Evolutionary conservation across 768 basidiomycete genomes (phyloP).

Genomic region (Pulveroboletus frians): DNA sequence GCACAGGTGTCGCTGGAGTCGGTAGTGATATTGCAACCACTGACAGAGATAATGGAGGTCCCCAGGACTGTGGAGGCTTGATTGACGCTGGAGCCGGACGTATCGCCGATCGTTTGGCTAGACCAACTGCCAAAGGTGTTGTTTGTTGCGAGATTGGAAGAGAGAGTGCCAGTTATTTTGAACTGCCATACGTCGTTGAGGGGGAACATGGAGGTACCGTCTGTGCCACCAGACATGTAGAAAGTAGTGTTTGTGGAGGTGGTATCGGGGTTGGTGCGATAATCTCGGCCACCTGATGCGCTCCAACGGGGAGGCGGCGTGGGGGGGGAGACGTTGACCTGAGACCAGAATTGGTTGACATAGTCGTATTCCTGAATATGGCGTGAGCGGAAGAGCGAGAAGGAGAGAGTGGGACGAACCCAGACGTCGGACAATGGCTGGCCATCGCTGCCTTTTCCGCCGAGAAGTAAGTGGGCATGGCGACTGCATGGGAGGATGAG

Average conservation of each 20-base stretch:
- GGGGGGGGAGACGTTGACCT: constrained; percentile 46
- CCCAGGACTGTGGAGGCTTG: constrained; percentile 57
- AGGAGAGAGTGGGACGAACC: constrained; percentile 41
- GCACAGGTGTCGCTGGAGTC: constrained; percentile 47
- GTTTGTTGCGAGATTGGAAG: constrained; percentile 55
- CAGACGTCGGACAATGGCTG: constrained; percentile 63
- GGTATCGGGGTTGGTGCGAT: constrained; percentile 32
- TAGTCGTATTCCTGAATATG: constrained; percentile 69
- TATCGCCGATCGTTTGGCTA: constrained; percentile 35
- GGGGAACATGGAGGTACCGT: constrained; percentile 40
- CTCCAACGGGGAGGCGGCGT: constrained; percentile 64
- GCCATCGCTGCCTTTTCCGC: constrained; percentile 56
- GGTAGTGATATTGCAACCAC: constrained; percentile 54
- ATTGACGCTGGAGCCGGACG: constrained; percentile 33
- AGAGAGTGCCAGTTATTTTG: constrained; percentile 62
- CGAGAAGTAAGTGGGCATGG: constrained; percentile 66
- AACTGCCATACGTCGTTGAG: constrained; percentile 71
- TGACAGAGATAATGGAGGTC: constrained; percentile 47
- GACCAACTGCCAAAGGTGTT: constrained; percentile 56
- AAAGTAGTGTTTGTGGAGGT: constrained; percentile 60
- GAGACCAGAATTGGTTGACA: constrained; percentile 69
- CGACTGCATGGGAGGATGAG: constrained; percentile 45
- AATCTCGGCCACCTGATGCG: constrained; percentile 71
- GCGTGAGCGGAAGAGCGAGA: constrained; percentile 4
- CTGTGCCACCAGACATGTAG: constrained; percentile 67